Base-by-base conservation (phyloP, 2,329 filamentous ascomycete species). In the Beauveria sp. region DNA sequence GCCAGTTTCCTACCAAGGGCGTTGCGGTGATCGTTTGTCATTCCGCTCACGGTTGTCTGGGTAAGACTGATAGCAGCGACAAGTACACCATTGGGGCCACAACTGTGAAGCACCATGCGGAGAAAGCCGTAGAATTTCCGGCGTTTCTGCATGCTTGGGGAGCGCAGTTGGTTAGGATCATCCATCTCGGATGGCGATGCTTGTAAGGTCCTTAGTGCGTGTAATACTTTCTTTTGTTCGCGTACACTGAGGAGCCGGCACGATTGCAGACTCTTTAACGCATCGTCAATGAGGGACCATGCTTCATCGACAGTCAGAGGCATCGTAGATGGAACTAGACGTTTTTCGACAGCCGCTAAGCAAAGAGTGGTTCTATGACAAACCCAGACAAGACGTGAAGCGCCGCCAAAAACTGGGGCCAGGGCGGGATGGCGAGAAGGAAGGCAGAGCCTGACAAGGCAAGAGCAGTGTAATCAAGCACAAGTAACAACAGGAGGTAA, bases 121-220 rank as follows among this genome's bases (percentile, higher is more conserved):
- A 55, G 52, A 55, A 55, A 55, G 52, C 34, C 16, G 37, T 55
- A 55, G 52, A 55, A 55, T 55, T 41, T 55, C 52, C 14, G n/a
- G 6, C 52, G 22, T 55, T 55, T 55, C 20, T 55, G 9, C 20
- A 55, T 55, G 22, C 20, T 55, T n/a, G 37, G 2, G 22, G 52
- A 55, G 44, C 20, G 16, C 37, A 55, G 30, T 26, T 55, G n/a
- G 3, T 55, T 44, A 43, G 52, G 52, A 55, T 22, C 8, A 55
- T 7, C 37, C 7, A 46, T 46, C 43, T 46, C 9, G 10, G 20
- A n/a, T 20, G 9, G 20, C 20, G 7, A 46, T 20, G 20, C 20
- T 46, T 22, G 2, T 4, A 46, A 46, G n/a, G n/a, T 20, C 43
- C n/a, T 20, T 22, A 46, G 43, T 20, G 3, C 20, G 20, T 46